A percentile compares a stretch with the other conserved stretches of the same genome.
Evolutionary conservation across 2,329 filamentous ascomycete genomes (phyloP).

Genomic region (Pleomassaria siparia): DNA sequence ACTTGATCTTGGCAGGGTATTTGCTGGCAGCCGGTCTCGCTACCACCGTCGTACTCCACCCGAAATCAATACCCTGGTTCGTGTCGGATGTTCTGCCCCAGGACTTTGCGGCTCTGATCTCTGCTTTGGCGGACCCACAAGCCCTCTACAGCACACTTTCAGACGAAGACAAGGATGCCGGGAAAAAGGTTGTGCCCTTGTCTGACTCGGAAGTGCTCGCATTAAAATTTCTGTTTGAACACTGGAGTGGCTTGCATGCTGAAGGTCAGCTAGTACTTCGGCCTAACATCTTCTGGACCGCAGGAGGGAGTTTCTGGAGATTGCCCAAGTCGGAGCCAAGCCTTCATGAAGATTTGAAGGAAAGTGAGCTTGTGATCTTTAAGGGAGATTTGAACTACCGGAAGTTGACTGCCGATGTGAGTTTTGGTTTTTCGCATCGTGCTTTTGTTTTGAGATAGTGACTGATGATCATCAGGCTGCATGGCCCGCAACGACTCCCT

Average conservation of each 20-base stretch:
- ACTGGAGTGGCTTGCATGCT: constrained; percentile 77
- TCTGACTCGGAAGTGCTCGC: constrained; percentile 67
- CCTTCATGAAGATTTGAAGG: constrained; percentile 75
- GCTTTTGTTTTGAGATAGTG: background rate
- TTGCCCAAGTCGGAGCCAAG: constrained; percentile 68
- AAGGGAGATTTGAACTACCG: constrained; percentile 98
- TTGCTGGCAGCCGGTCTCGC: constrained; percentile 82
- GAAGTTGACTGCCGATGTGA: constrained; percentile 85
- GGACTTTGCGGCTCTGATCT: constrained; percentile 83
- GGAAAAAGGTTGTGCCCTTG: constrained; percentile 62
- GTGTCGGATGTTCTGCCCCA: constrained; percentile 89
- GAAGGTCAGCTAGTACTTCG: constrained; percentile 83
- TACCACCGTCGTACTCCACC: constrained; percentile 83
- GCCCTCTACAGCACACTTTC: constrained; percentile 75
- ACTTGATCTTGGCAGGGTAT: constrained; percentile 89
- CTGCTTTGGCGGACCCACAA: constrained; percentile 74
- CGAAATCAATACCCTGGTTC: constrained; percentile 97
- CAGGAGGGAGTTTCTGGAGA: constrained; percentile 84
- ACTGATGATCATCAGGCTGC: constrained; percentile 54
- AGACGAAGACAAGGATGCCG: constrained; percentile 61
- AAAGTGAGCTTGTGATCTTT: constrained; percentile 87
- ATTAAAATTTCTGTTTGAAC: constrained; percentile 74
- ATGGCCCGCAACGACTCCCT: constrained; percentile 88
- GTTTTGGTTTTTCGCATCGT: constrained; percentile 35
- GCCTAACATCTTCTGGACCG: constrained; percentile 90